Base-by-base conservation (phyloP, 108 stramenopile species). In the Fragilariopsis cylindrus region DNA sequence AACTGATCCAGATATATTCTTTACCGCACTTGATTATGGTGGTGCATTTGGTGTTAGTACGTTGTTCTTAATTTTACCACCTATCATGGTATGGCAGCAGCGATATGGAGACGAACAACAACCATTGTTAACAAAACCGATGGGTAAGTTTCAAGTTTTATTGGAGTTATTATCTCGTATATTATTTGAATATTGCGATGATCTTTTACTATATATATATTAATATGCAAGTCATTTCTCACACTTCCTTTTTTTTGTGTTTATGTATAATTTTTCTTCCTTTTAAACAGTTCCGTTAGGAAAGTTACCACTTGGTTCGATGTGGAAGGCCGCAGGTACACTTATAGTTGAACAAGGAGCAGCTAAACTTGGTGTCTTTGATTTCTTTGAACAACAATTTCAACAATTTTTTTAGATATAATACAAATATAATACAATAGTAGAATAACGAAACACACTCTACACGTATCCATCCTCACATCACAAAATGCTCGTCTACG, bases 311-410 rank as follows among this genome's bases (percentile, higher is more conserved):
- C 75, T 92, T 47, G 85, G 82, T 3, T 82, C 81, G 69, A 77
- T 92, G 79, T 92, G 85, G 79, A 90, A 90, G 76, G 86, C 85
- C 8, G 89, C 92, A 5, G 89, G 82, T 21, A 90, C 92, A 55
- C 67, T 92, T 55, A 87, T 92, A 65, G 16, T 90, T 13, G 89
- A 92, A 73, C 92, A 92, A 74, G 88, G 87, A 8, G 81, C 88
- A 49, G 92, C 90, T 7, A 90, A 92, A 53, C 71, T 92, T 7
- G 92, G 92, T 39, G 75, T 92, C 5, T 90, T 92, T 68, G 91
- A 90, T 39, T 90, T 63, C 41, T 55, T 87, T 41, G 57, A 73
- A 58, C 66, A 86, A 7, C 72, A 79, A 21, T 56, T 75, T 41
- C 43, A 57, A 15, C 30, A 43, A 21, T 72, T 30, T 2, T 2